Percentiles rank a stretch among this genome's conserved stretches.
Conservation (phyloP, 2,329 filamentous ascomycete genomes). For the Leptographium procerum region DNA sequence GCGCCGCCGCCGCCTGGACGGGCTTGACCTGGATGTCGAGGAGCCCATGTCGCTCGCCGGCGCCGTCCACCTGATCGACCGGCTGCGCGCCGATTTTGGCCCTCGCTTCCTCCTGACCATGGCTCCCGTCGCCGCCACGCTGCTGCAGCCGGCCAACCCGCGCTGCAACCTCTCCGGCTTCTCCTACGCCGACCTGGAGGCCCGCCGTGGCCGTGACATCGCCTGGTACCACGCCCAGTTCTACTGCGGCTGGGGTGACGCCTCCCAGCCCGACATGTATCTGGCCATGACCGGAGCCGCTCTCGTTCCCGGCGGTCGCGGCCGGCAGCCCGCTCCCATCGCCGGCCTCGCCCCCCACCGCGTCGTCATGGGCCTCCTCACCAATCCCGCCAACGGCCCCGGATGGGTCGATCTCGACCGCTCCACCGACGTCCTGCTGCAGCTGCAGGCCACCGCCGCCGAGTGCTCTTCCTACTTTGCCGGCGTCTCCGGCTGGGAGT, state of each 20-base stretch:
- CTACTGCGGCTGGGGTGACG: constrained; percentile 73
- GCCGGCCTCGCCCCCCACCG: constrained; percentile 59
- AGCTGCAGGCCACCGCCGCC: constrained; percentile 25
- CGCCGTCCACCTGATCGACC: constrained; percentile 51
- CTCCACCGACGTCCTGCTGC: constrained; percentile 42
- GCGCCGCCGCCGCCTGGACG: constrained; percentile 44
- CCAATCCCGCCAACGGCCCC: constrained; percentile 58
- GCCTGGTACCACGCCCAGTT: constrained; percentile 78
- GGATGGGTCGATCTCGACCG: constrained; percentile 51
- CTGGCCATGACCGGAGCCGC: constrained; percentile 41
- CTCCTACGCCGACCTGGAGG: constrained; percentile 59
- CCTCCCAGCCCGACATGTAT: constrained; percentile 37
- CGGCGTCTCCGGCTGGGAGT: constrained; percentile 81
- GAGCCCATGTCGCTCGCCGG: constrained; percentile 57
- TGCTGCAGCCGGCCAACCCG: constrained; percentile 43
- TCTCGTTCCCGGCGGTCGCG: constrained; percentile 57
- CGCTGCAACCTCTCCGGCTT: constrained; percentile 62
- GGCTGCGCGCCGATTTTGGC: constrained; percentile 55
- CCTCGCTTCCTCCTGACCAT: constrained; percentile 60
- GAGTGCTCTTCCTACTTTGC: constrained; percentile 38
- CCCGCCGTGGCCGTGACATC: constrained; percentile 49
- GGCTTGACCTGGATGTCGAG: constrained; percentile 65
- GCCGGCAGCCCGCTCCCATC: constrained; percentile 27
- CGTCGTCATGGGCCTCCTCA: constrained; percentile 64
- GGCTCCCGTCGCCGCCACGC: constrained; percentile 64